These are phyloP conservation scores for Coemansia sp. DNA, from an alignment of 371 early-diverging fungal genomes.

Conservation along the genomic window DNA sequence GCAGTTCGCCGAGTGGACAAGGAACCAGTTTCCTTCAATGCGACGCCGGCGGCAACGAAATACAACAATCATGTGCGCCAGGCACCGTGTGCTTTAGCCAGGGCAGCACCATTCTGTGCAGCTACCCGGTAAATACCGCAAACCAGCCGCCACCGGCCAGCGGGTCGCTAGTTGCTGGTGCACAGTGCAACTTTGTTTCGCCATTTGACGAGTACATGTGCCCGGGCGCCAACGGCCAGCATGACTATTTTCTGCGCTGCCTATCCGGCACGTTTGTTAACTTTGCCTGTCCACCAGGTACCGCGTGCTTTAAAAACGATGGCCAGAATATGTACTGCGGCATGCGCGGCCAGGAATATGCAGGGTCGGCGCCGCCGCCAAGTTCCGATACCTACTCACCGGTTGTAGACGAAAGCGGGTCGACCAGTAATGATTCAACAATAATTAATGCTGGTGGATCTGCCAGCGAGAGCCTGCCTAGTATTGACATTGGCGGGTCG, in stretches of 20 bases:
- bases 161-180: constrained; percentile 15
- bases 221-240: constrained; percentile 33
- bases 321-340: constrained; percentile 44
- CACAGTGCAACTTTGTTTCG: constrained; percentile 26
- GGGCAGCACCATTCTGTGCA: constrained; percentile 38
- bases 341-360: neutral
- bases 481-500: constrained; percentile 2
- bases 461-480: neutral
- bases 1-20: constrained; percentile 31
- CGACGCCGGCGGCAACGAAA: constrained; percentile 27
- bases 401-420: neutral
- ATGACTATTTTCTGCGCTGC: constrained; percentile 38
- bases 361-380: neutral
- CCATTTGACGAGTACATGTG: constrained; percentile 44
- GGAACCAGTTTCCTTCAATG: constrained; percentile 34
- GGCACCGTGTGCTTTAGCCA: constrained; percentile 45
- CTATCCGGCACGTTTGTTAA: constrained; percentile 35
- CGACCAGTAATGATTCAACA: neutral
- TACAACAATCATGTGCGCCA: constrained; percentile 37
- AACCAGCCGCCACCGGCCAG: constrained; percentile 26
- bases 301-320: constrained; percentile 31
- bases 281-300: constrained; percentile 42
- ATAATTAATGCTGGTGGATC: constrained; percentile 1
- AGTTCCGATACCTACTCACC: neutral
- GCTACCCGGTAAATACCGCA: constrained; percentile 23